Base-by-base conservation (phyloP, 2,329 filamentous ascomycete species). In the Claviceps maximensis region DNA sequence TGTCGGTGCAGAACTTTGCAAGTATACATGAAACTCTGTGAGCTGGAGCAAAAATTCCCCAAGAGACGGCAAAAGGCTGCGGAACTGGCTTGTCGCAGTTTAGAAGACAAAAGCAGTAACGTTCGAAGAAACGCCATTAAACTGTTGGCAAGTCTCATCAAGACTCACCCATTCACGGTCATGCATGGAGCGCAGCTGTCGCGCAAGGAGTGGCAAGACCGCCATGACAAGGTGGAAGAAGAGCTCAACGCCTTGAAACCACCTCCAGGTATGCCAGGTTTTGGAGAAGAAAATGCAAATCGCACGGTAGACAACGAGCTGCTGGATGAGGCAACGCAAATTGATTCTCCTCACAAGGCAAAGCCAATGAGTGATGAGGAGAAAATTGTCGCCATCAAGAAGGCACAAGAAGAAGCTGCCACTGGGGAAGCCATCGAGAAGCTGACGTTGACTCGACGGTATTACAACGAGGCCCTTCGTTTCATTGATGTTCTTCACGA, bases 51-150 rank as follows among this genome's bases (percentile, higher is more conserved):
- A 58, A 97, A 97, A 65, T 96, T 94, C 62, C 89, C 90, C 40
- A 96, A 96, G 70, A 80, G 90, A 53, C 79, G 93, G 55, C 90
- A 96, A 66, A 86, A 80, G 63, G 91, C 86, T 4, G 87, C 91
- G 1, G 89, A 96, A 65, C 74, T 96, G 27, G 90, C 93, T 1
- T 84, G 87, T 53, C 81, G 87, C 60, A 97, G 91, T 67, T 75
- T 98, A 2, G 88, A 96, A 67, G 94, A 98, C 71, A 97, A 95
- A 75, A 97, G 91, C 71, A 98, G 93, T 69, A 95, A 97, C 62
- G 93, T 98, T 33, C 80, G 93, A 56, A 81, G 90, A 54, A 97
- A 97, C 65, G 90, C 93, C 2, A 93, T 98, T 66, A 97, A 95
- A 68, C 73, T 98, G 7, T 76, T 98, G 1, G 87, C 84, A 6